phyloP scores from a whole-genome alignment of 179 eudicot genomes.

The Silene noctiflora region DNA sequence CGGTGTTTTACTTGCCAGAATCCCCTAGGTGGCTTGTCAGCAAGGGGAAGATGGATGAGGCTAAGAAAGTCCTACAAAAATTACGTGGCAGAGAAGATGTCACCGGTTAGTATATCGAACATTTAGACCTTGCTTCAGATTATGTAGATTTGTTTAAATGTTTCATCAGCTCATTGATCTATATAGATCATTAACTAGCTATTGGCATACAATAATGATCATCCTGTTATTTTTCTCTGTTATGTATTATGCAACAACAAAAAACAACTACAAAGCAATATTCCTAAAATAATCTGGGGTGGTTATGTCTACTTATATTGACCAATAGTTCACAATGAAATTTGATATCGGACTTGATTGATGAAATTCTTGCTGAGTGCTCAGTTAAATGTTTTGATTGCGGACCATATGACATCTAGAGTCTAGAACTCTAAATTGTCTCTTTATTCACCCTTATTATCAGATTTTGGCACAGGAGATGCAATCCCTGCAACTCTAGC shows the following conservation, averaged over 20 bases:
- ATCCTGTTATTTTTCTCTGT: background rate
- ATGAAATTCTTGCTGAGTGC: background rate
- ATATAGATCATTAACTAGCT: background rate
- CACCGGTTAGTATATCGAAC: constrained; percentile 40
- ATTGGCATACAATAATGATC: background rate
- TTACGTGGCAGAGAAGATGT: constrained; percentile 66
- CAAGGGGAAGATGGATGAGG: constrained; percentile 69
- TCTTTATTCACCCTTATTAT: background rate
- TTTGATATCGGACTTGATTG: background rate
- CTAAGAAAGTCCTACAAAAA: constrained; percentile 53
- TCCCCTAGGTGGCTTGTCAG: constrained; percentile 77
- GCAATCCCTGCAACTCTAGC: background rate
- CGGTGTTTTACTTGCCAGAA: constrained; percentile 58
- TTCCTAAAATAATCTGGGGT: too few species aligned
- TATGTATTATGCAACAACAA: background rate
- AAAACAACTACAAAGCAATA: too few species aligned
- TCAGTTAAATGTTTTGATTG: background rate
- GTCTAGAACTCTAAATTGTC: background rate
- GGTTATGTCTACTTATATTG: background rate
- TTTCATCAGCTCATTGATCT: background rate
- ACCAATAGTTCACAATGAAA: background rate
- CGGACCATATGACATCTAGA: background rate
- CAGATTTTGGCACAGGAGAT: background rate
- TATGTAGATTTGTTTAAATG: background rate
- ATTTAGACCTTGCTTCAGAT: background rate